A percentile compares a stretch with the other conserved stretches of the same genome.
Conservation (phyloP, 2,329 filamentous ascomycete species). For the Pyrenophora teres region DNA sequence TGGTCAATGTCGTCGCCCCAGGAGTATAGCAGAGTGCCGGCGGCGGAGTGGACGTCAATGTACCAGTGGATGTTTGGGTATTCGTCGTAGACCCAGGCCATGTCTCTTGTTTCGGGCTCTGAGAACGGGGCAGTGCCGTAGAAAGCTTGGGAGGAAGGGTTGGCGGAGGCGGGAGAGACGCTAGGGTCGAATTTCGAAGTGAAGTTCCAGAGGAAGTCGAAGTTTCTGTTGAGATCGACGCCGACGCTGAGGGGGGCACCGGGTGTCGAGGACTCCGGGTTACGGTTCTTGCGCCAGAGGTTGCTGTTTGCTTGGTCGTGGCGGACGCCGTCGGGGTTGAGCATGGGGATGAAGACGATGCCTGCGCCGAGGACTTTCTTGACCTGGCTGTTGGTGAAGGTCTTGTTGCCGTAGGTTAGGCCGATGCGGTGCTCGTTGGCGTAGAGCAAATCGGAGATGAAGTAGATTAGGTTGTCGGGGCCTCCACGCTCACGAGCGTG, state of each 20-base stretch:
- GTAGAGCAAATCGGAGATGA: conserved; percentile 61
- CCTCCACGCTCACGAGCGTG: conserved; percentile 65
- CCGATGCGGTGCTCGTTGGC: conserved; percentile 57
- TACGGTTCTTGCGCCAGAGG: conserved; percentile 48
- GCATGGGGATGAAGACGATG: conserved; percentile 55
- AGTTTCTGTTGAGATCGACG: conserved; percentile 44
- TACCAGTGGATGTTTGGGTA: conserved; percentile 60
- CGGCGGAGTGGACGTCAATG: conserved; percentile 62
- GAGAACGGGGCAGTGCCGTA: conserved; percentile 59
- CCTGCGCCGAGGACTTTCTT: conserved; percentile 57
- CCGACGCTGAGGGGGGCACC: conserved; percentile 25
- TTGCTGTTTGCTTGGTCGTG: conserved; percentile 38
- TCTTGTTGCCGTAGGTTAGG: conserved; percentile 58
- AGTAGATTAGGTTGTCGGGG: conserved; percentile 62
- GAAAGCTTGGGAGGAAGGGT: conserved; percentile 55
- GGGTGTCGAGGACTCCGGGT: conserved; percentile 39
- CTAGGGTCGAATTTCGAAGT: conserved; percentile 51
- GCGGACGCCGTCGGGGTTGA: conserved; percentile 40
- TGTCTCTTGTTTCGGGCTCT: conserved; percentile 61
- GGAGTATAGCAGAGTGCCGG: conserved; percentile 59
- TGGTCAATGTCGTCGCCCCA: conserved; percentile 64
- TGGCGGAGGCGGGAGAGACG: conserved; percentile 48
- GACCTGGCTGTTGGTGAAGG: conserved; percentile 59
- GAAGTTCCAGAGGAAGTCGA: conserved; percentile 63
- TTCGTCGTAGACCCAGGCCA: conserved; percentile 58